Evolutionary conservation across 1,284 basidiomycete species (phyloP).

Genomic region (Uromyces viciae-fabae): DNA sequence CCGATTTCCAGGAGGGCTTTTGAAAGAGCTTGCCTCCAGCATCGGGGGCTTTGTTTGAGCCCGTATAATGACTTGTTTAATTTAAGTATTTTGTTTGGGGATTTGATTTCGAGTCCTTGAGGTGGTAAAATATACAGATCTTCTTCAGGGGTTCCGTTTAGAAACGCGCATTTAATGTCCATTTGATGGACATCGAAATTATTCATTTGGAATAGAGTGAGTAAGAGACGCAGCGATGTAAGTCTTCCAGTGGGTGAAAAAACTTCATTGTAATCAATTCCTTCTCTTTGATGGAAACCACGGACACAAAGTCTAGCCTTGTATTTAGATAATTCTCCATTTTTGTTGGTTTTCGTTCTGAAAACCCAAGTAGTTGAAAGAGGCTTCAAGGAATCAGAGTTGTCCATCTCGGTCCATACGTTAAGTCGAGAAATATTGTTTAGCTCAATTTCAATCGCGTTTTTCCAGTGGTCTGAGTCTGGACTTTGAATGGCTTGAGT

Average conservation of each 20-base stretch:
- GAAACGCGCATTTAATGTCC: neutral
- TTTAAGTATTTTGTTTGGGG: neutral
- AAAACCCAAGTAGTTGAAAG: neutral
- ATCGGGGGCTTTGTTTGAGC: conserved; percentile 4
- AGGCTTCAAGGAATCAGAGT: too few relatives aligned
- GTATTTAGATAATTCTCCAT: neutral
- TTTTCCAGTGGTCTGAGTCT: neutral
- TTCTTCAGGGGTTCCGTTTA: neutral
- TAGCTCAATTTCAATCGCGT: neutral
- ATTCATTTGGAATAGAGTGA: neutral
- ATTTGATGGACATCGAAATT: conserved; percentile 1
- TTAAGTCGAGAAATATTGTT: neutral
- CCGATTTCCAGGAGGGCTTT: neutral
- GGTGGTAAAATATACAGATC: neutral
- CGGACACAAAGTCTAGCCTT: neutral
- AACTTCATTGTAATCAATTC: neutral
- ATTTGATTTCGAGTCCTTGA: neutral
- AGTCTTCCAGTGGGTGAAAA: neutral
- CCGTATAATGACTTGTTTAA: conserved; percentile 5
- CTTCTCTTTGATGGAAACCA: neutral
- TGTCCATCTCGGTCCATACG: neutral
- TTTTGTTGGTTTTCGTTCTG: neutral
- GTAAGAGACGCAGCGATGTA: neutral
- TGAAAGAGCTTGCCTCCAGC: neutral
- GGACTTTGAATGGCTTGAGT: neutral